Evolutionary conservation across 1,139 yeast species (phyloP).

Genomic region (Yamadazyma blattariae): DNA sequence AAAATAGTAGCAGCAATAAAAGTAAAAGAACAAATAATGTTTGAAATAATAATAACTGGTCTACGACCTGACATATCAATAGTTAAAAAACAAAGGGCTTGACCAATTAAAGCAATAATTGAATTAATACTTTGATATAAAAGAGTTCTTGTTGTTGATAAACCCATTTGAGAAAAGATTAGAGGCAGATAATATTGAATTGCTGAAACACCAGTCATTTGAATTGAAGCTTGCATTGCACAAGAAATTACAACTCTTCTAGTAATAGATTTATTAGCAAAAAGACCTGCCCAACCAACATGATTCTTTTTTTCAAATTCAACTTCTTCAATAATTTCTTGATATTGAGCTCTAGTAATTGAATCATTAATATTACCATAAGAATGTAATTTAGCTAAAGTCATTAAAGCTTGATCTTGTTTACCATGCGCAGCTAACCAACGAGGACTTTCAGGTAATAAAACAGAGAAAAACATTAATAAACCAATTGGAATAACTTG

Average conservation of each 20-base stretch:
- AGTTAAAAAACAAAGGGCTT: conserved; percentile 39
- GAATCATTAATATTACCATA: conserved; percentile 15
- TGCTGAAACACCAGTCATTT: conserved; percentile 63
- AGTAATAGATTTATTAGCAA: conserved; percentile 16
- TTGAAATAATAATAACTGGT: conserved; percentile 14
- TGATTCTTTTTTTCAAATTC: conserved; percentile 18
- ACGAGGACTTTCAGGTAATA: conserved; percentile 62
- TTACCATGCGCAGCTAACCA: conserved; percentile 43
- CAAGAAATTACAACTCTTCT: conserved; percentile 13
- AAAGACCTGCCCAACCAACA: conserved; percentile 19
- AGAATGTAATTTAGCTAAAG: conserved; percentile 21
- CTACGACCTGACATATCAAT: conserved; percentile 17
- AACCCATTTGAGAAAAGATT: conserved; percentile 18
- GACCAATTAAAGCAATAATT: conserved; percentile 34
- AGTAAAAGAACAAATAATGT: conserved; percentile 10
- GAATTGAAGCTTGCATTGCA: conserved; percentile 24
- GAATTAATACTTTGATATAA: conserved; percentile 53
- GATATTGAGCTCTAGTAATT: conserved; percentile 8
- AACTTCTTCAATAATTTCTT: conserved; percentile 17
- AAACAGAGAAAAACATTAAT: conserved; percentile 22
- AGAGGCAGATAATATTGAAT: conserved; percentile 62
- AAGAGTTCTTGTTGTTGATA: conserved; percentile 16
- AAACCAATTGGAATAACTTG: conserved; percentile 20
- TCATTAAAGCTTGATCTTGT: conserved; percentile 31
- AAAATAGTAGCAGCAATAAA: conserved; percentile 49